Base-by-base conservation (phyloP, 352 stramenopile genomes). In the Phytophthora palmivora region DNA sequence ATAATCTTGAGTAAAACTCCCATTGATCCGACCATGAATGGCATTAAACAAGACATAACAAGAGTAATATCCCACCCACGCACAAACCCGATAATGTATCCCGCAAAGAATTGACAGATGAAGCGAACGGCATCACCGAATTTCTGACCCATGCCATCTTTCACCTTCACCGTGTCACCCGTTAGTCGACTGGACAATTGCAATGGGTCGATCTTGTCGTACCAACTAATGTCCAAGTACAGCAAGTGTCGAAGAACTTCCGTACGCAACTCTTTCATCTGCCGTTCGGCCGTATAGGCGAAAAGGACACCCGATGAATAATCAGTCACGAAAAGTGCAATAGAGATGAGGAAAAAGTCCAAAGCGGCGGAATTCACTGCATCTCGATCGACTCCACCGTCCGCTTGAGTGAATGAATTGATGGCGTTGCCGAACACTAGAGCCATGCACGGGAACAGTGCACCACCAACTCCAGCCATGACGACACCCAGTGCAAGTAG, bases 111-210 rank as follows among this genome's bases (percentile, higher is more conserved):
- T 55, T 81, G 73, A 14, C 21, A 61, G 7, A 41, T 50, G 48
- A 62, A 85, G 15, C 70, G 69, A 48, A 80, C 32, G 6, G 53
- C 52, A 41, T 85, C 73, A 19, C 71, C 53, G 6, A 85, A 58
- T 46, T 85, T 82, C 16, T 74, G 38, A n/a, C 71, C 74, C 74
- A 81, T 82, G 19, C 64, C 76, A 41, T 84, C 65, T 43, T 79
- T 81, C n/a, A n/a, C n/a, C n/a, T n/a, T n/a, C n/a, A n/a, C n/a
- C n/a, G n/a, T n/a, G n/a, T n/a, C n/a, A n/a, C 69, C 74, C 10
- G 62, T 73, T 11, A 83, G 39, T 3, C 67, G 70, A 45, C 54
- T 79, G 2, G 72, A 64, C 1, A 84, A 49, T 30, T 72, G 34
- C 8, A 76, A 57, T 2, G 66, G 51, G 28, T 84, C 69, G 38